Percentiles rank a stretch among this genome's conserved stretches.
phyloP scores from a whole-genome alignment of 1,284 basidiomycete species.

The Heterobasidion parviporum region DNA sequence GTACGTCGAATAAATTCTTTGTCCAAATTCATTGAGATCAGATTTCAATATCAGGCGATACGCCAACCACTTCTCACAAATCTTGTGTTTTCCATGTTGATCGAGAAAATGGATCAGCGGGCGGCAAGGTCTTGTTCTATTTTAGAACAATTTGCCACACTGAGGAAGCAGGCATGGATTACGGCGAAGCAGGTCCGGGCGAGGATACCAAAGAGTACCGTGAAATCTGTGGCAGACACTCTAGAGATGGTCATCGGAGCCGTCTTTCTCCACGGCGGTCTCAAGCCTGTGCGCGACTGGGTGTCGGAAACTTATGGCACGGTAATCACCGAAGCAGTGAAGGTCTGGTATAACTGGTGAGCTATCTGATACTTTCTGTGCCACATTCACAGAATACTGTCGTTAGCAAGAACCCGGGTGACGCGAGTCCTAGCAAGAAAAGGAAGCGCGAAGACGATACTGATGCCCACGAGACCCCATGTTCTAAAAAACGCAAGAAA shows the following conservation, averaged over 20 bases:
- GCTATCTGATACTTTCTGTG: background rate
- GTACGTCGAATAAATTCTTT: constrained; percentile 14
- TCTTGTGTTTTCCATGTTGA: constrained; percentile 19
- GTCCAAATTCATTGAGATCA: background rate
- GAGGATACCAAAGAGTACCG: constrained; percentile 3
- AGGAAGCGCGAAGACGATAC: background rate
- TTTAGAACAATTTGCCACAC: background rate
- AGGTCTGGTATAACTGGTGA: constrained; percentile 10
- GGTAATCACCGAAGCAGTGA: constrained; percentile 13
- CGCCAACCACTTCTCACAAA: constrained; percentile 2
- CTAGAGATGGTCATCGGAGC: constrained; percentile 24
- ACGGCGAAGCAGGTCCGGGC: background rate
- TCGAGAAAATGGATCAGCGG: constrained; percentile 21
- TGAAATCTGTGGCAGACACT: constrained; percentile 23
- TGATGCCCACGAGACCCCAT: background rate
- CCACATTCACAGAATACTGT: background rate
- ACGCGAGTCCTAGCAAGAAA: background rate
- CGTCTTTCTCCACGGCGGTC: constrained; percentile 20
- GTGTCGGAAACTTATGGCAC: constrained; percentile 17
- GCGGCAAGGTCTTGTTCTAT: constrained; percentile 14
- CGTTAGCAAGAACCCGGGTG: background rate
- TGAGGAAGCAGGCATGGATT: background rate
- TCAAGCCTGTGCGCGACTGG: constrained; percentile 19
- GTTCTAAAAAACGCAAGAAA: background rate
- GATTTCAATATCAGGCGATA: background rate